Evolutionary conservation across 805 yeast species (phyloP).

Genomic region (Starmera pachycereana): DNA sequence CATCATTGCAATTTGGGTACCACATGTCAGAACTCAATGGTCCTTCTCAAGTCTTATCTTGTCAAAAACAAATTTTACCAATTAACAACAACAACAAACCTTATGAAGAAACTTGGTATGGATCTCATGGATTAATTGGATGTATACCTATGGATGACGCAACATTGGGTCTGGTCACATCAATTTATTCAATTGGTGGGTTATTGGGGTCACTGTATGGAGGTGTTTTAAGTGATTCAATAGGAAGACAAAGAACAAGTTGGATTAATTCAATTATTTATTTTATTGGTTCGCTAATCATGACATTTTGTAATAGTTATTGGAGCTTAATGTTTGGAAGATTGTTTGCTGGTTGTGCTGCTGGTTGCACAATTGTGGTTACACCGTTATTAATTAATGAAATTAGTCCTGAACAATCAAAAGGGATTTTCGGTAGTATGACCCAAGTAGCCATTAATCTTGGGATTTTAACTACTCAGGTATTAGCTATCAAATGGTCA

Average conservation of each 20-base stretch:
- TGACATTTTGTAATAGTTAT: slow-evolving; percentile 39
- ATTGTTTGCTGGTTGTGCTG: slow-evolving; percentile 71
- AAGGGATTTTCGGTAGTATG: slow-evolving; percentile 82
- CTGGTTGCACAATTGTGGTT: slow-evolving; percentile 80
- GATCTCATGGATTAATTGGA: slow-evolving; percentile 33
- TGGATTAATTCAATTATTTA: slow-evolving; percentile 41
- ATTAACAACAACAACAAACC: slow-evolving; percentile 10
- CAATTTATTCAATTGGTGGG: slow-evolving; percentile 80
- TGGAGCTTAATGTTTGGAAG: slow-evolving; percentile 51
- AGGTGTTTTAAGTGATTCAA: slow-evolving; percentile 50
- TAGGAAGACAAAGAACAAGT: slow-evolving; percentile 52
- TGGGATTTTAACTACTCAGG: slow-evolving; percentile 78
- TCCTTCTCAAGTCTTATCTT: slow-evolving; percentile 63
- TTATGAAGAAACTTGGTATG: slow-evolving; percentile 11
- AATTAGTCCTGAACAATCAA: slow-evolving; percentile 54
- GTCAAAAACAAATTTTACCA: slow-evolving; percentile 25
- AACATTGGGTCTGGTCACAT: slow-evolving; percentile 64
- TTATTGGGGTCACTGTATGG: slow-evolving; percentile 62
- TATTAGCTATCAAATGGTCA: slow-evolving; percentile 61
- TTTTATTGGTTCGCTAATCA: slow-evolving; percentile 52
- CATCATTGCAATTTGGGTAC: slow-evolving; percentile 84
- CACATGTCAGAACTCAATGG: slow-evolving; percentile 94
- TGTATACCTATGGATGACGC: slow-evolving; percentile 51
- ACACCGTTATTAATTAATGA: slow-evolving; percentile 79
- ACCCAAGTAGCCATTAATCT: slow-evolving; percentile 78